Base-by-base conservation (phyloP, 306 rosid species). In the Canavalia gladiata region DNA sequence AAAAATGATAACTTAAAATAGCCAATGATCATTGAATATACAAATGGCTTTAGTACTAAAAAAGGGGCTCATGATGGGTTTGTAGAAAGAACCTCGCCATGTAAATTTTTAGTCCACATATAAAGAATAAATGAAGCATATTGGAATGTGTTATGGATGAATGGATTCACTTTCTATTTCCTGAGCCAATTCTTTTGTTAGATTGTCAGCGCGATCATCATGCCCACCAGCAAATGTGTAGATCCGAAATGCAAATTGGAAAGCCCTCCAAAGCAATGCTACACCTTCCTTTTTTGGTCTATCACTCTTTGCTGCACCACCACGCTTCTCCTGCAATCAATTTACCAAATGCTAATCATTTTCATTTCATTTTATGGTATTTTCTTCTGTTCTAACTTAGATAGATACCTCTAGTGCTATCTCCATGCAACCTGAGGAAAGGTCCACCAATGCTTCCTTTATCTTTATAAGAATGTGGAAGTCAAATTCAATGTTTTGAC, bases 401-500 rank as follows among this genome's bases (percentile, higher is more conserved):
- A 63, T 72, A 87, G 34, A 43, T 72, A 89, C 95, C 93, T 88
- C 82, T 2, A 92, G 75, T 51, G 95, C 91, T 76, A 89, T 70
- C 85, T 89, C 93, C 93, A 90, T 92, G 91, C 95, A 92, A 86
- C 82, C 68, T 43, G 93, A 92, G 78, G 97, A 92, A 71, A 88
- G 85, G 75, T 92, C 97, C 68, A 90, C 95, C 87, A 86, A 85
- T 29, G 90, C 87, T 88, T 92, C 95, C 73, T 90, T 92, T 86
- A 92, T 89, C 51, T 68, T 76, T 78, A 90, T 18, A 2, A 92
- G 89, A 56, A 92, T 81, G 35, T 39, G 82, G 92, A 90, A 90
- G 80, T 92, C 97, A 30, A 92, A 92, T 64, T 89, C 85, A 34
- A 92, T 89, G 46, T 84, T 90, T 42, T 92, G 93, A 63, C 81